phyloP scores from a whole-genome alignment of 1,284 basidiomycete genomes.

The Moesziomyces antarcticus region DNA sequence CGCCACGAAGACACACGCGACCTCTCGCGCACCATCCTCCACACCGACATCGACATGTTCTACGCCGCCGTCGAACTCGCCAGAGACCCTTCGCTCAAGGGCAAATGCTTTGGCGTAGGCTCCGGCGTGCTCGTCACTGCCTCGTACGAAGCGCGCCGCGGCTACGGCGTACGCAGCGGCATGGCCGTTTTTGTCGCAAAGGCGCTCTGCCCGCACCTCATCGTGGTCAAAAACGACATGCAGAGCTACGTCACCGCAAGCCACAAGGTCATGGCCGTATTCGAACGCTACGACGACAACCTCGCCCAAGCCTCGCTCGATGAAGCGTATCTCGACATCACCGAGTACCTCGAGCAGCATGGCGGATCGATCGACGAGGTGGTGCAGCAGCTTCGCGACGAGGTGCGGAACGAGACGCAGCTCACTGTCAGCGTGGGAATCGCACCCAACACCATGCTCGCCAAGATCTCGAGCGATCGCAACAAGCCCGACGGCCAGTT shows the following conservation, averaged over 20 bases:
- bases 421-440: slow-evolving; percentile 87
- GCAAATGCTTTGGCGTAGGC: slow-evolving; percentile 68
- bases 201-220: slow-evolving; percentile 91
- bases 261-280: slow-evolving; percentile 70
- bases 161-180: slow-evolving; percentile 78
- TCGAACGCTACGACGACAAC: slow-evolving; percentile 81
- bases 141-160: slow-evolving; percentile 58
- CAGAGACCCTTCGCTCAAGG: slow-evolving; percentile 79
- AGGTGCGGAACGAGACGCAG: slow-evolving; percentile 67
- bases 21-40: slow-evolving; percentile 82
- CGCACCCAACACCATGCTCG: slow-evolving; percentile 73
- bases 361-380: slow-evolving; percentile 77
- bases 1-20: slow-evolving; percentile 83
- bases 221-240: slow-evolving; percentile 73
- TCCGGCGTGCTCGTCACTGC: slow-evolving; percentile 62
- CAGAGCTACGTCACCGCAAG: slow-evolving; percentile 64
- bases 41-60: slow-evolving; percentile 73
- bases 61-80: slow-evolving; percentile 73
- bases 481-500: slow-evolving; percentile 65
- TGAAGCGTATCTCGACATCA: slow-evolving; percentile 80
- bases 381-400: slow-evolving; percentile 71
- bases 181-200: slow-evolving; percentile 84
- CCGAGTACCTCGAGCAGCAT: slow-evolving; percentile 78
- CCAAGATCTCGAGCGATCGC: slow-evolving; percentile 89
- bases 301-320: slow-evolving; percentile 85